Evolutionary conservation across 2,329 filamentous ascomycete genomes (phyloP), one percentile per base, ranked within the genome.

Genomic region (Apiospora sp.): DNA sequence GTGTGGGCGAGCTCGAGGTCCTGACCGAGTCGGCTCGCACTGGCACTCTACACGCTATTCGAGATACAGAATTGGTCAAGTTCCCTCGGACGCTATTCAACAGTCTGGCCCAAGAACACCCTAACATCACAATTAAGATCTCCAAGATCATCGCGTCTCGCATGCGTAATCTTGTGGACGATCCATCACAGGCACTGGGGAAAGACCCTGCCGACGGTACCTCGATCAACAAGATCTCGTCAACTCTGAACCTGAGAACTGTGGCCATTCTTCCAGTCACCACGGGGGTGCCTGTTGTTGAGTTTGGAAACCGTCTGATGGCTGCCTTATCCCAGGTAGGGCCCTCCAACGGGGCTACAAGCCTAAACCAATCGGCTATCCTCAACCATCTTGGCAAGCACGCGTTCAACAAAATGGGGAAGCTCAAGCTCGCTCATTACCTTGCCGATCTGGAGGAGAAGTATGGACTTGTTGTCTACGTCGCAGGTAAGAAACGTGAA

Each of bases 81-180:
- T 98, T 99, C 73, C 96, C 96, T 0, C 93, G 96, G 73, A 98
- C 94, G 0, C 85, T 99, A 0, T 99, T 99, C 87, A 99, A 99
- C 86, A 99, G 96, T 79, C 89, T 99, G 71, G 96, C 96, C 0
- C 93, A 98, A 80, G 96, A 99, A 79, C 96, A 99, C 79, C 96
- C 96, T 6, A 97, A 95, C 61, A 99, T 99, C 79, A 98, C 96
- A 0, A 98, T 99, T 82, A 98, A 98, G 82, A 97, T 99, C 41
- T 98, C 96, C 1, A 99, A 98, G 82, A 96, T 99, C 77, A 98
- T 99, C 78, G 96, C 96, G 0, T 95, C 95, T 48, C 91, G 96
- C 3, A 98, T 99, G 96, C 89, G 96, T 74, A 90, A 94, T 58
- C 84, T 98, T 51, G 90, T 98, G 27, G 94, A 98, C 77, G 92